Percentiles rank a stretch among this genome's conserved stretches.
phyloP scores from a whole-genome alignment of 805 yeast genomes.

The Saccharomycopsis javanensis region DNA sequence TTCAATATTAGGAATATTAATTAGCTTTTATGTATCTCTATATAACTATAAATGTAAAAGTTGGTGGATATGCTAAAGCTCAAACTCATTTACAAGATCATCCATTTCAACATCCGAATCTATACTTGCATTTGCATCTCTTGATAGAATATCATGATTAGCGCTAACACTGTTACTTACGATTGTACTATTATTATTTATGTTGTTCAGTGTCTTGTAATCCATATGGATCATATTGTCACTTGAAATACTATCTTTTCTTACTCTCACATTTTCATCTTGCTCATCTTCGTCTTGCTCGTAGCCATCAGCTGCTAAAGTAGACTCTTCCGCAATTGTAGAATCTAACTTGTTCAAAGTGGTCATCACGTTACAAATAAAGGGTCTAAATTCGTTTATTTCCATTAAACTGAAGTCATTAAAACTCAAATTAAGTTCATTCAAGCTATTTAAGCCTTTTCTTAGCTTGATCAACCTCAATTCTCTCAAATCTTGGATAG shows the following conservation, averaged over 20 bases:
- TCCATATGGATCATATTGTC: too few relatives aligned
- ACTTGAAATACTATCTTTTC: not conserved
- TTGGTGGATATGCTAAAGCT: constrained; percentile 3
- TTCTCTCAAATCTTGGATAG: constrained; percentile 78
- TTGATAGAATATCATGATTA: too few relatives aligned
- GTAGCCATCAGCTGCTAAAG: not conserved
- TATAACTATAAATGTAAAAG: not conserved
- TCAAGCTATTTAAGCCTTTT: constrained; percentile 66
- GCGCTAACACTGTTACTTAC: not conserved
- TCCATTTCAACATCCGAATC: constrained; percentile 11
- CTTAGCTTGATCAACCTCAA: constrained; percentile 71
- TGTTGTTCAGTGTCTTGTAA: not conserved
- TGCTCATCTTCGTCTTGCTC: constrained; percentile 7
- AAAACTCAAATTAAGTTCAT: constrained; percentile 73
- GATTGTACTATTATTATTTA: too few relatives aligned
- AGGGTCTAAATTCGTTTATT: constrained; percentile 80
- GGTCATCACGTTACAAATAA: constrained; percentile 72
- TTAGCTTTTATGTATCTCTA: not conserved
- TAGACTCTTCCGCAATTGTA: constrained; percentile 16
- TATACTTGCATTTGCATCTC: not conserved
- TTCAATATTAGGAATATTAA: not conserved
- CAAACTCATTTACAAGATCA: constrained; percentile 14
- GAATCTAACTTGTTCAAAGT: constrained; percentile 52
- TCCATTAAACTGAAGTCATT: constrained; percentile 79
- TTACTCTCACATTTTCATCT: not conserved